Conservation (phyloP, 2,329 filamentous ascomycete species). For the Chaetothyriales sp. region DNA sequence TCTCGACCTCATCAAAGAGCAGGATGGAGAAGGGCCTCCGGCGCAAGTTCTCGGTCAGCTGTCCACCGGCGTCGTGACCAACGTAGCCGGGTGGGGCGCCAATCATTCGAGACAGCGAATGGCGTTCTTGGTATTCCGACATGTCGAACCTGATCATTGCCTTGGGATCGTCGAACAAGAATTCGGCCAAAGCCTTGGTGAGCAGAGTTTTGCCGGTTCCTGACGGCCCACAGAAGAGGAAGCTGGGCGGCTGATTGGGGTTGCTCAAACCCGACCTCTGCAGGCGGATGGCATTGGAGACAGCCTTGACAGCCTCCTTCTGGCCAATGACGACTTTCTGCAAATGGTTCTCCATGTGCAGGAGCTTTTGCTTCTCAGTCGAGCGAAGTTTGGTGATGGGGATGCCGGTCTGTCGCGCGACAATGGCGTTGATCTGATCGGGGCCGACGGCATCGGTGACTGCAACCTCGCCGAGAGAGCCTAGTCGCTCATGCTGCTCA, state of each 20-base stretch:
- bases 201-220: slow-evolving; percentile 96
- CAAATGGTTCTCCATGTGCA: slow-evolving; percentile 87
- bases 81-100: slow-evolving; percentile 94
- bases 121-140: slow-evolving; percentile 98
- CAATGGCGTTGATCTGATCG: slow-evolving; percentile 98
- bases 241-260: slow-evolving; percentile 91
- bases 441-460: slow-evolving; percentile 88
- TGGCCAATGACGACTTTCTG: slow-evolving; percentile 80
- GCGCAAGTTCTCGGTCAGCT: slow-evolving; percentile 86
- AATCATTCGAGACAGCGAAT: slow-evolving; percentile 92
- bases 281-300: slow-evolving; percentile 89
- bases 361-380: slow-evolving; percentile 94
- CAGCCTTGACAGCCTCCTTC: slow-evolving; percentile 79
- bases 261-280: slow-evolving; percentile 90
- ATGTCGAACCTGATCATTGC: slow-evolving; percentile 99
- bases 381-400: slow-evolving; percentile 89
- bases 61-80: slow-evolving; percentile 87
- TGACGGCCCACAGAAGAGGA: slow-evolving; percentile 96
- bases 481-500: slow-evolving; percentile 41
- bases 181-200: slow-evolving; percentile 93
- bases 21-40: slow-evolving; percentile 95
- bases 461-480: slow-evolving; percentile 53
- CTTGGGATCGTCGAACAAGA: slow-evolving; percentile 93
- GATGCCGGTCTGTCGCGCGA: slow-evolving; percentile 94
- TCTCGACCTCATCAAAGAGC: slow-evolving; percentile 95